phyloP scores from a whole-genome alignment of 805 yeast genomes.

The Brettanomyces bruxellensis region DNA sequence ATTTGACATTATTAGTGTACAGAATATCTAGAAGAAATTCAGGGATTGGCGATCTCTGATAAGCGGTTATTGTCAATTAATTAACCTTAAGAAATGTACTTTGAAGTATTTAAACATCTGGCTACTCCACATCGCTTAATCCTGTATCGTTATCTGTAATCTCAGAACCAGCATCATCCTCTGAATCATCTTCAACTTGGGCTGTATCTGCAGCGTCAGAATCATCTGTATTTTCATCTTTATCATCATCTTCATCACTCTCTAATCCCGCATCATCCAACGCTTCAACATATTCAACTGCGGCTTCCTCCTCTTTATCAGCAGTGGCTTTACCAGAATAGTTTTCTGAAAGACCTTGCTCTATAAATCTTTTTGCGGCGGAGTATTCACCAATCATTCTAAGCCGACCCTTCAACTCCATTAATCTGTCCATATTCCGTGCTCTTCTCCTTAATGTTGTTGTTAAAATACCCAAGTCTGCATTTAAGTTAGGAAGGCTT shows the following conservation, averaged over 20 bases:
- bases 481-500: slow-evolving; percentile 34
- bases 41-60: too few relatives aligned
- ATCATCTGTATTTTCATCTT: background rate
- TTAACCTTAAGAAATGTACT: too few relatives aligned
- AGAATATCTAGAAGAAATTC: too few relatives aligned
- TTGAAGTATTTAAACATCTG: too few relatives aligned
- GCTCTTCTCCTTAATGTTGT: slow-evolving; percentile 40
- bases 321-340: slow-evolving; percentile 28
- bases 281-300: slow-evolving; percentile 66
- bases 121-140: too few relatives aligned
- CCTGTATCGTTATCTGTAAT: too few relatives aligned
- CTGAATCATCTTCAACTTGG: too few relatives aligned
- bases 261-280: slow-evolving; percentile 40
- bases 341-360: slow-evolving; percentile 20
- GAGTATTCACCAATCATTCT: slow-evolving; percentile 36
- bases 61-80: slow-evolving; percentile 7
- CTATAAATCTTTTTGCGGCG: slow-evolving; percentile 32
- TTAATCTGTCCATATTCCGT: slow-evolving; percentile 36
- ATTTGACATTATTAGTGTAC: too few relatives aligned
- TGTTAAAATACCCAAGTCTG: slow-evolving; percentile 36
- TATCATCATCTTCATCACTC: slow-evolving; percentile 13
- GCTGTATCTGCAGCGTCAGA: too few relatives aligned
- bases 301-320: slow-evolving; percentile 22
- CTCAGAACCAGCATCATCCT: too few relatives aligned
- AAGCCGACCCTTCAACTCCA: slow-evolving; percentile 43